Evolutionary conservation across 2,329 filamentous ascomycete genomes (phyloP).

Genomic region (Torrubiella hemipterigena): DNA sequence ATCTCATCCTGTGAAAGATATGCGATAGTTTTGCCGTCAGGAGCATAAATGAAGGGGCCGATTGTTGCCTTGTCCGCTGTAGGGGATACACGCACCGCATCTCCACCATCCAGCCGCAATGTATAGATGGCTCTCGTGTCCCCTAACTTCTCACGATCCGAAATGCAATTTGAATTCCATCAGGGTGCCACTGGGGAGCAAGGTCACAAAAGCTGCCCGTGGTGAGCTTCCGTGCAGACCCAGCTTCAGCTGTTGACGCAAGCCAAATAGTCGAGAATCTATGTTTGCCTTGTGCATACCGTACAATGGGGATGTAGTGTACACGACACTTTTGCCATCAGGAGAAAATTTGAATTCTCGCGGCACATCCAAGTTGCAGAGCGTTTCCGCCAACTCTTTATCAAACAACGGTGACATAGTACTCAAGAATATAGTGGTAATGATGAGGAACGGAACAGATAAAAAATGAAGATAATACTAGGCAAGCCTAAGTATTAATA

Average conservation of each 20-base stretch:
- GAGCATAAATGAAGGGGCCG: conserved; percentile 6
- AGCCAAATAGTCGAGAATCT: conserved; percentile 4
- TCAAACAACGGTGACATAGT: too few relatives aligned
- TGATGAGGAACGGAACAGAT: too few relatives aligned
- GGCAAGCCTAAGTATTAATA: too few relatives aligned
- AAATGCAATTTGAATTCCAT: conserved; percentile 21
- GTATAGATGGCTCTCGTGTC: conserved; percentile 15
- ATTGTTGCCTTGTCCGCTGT: conserved; percentile 8
- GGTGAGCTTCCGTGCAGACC: conserved; percentile 4
- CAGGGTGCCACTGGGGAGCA: conserved; percentile 9
- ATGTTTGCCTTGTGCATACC: conserved; percentile 3
- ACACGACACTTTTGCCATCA: conserved; percentile 3
- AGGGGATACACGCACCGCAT: conserved; percentile 8
- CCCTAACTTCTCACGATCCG: conserved; percentile 18
- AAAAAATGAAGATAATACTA: too few relatives aligned
- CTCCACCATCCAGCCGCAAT: conserved; percentile 10
- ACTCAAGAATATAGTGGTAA: too few relatives aligned
- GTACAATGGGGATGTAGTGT: not conserved
- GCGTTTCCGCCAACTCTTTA: conserved; percentile 3
- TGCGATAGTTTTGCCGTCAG: conserved; percentile 6
- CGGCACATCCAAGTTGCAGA: conserved; percentile 4
- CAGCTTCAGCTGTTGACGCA: conserved; percentile 1
- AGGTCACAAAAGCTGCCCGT: conserved; percentile 2
- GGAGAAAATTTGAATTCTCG: conserved; percentile 3
- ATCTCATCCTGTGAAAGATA: conserved; percentile 11